Evolutionary conservation across 2,329 filamentous ascomycete species (phyloP).

Genomic region (Diplodia sapinea): DNA sequence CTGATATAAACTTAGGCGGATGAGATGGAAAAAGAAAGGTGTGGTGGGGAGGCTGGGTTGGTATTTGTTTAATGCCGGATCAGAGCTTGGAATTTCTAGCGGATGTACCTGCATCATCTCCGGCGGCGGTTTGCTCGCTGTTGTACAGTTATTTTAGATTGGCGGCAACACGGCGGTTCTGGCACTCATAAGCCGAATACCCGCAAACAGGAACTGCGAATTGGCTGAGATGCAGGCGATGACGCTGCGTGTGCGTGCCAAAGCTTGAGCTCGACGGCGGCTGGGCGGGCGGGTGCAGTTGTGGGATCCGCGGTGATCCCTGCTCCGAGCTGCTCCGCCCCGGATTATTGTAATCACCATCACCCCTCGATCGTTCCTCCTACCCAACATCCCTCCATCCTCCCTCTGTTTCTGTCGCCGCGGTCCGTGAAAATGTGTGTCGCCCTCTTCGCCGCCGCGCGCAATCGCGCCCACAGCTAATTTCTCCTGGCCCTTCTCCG

Average conservation of each 20-base stretch:
- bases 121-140: slow-evolving; percentile 27
- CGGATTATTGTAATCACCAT: slow-evolving; percentile 27
- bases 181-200: slow-evolving; percentile 27
- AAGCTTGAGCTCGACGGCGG: neutral
- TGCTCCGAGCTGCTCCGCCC: slow-evolving; percentile 26
- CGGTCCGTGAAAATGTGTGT: slow-evolving; percentile 27
- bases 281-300: slow-evolving; percentile 17
- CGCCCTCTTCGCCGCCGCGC: slow-evolving; percentile 5
- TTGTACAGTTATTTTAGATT: slow-evolving; percentile 32
- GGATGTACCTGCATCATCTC: slow-evolving; percentile 31
- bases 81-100: slow-evolving; percentile 24
- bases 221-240: slow-evolving; percentile 5
- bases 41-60: slow-evolving; percentile 3
- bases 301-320: slow-evolving; percentile 28
- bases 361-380: slow-evolving; percentile 29
- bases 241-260: neutral
- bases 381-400: slow-evolving; percentile 12
- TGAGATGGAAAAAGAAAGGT: slow-evolving; percentile 18
- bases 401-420: neutral
- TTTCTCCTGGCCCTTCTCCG: slow-evolving; percentile 22
- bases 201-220: slow-evolving; percentile 9
- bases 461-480: slow-evolving; percentile 25
- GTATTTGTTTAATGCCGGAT: slow-evolving; percentile 21
- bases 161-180: slow-evolving; percentile 30
- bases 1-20: slow-evolving; percentile 68